Conservation (phyloP, 345 rosid genomes). For the Physaria fendleri region DNA sequence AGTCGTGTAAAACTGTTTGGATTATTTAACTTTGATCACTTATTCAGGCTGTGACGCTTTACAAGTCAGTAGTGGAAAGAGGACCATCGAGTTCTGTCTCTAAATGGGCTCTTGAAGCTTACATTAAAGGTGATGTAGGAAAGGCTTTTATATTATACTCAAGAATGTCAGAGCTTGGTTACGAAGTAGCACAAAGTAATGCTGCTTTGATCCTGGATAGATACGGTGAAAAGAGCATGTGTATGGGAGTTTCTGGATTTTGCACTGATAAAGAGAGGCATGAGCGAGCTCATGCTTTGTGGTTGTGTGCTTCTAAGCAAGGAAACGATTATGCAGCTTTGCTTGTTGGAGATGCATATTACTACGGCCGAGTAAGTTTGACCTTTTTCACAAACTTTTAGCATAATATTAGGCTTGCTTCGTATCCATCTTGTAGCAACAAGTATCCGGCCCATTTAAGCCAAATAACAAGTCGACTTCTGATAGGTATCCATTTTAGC, state of each 20-base stretch:
- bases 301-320: constrained; percentile 97
- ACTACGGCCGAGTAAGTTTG: constrained; percentile 72
- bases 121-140: constrained; percentile 80
- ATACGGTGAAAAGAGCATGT: constrained; percentile 81
- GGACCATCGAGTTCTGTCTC: constrained; percentile 96
- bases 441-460: no score
- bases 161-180: constrained; percentile 97
- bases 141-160: constrained; percentile 77
- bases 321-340: constrained; percentile 94
- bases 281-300: constrained; percentile 75
- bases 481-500: no score
- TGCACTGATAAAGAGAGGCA: constrained; percentile 76
- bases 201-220: constrained; percentile 97
- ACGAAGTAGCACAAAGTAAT: constrained; percentile 89
- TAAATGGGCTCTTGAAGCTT: constrained; percentile 92
- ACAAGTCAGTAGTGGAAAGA: constrained; percentile 83
- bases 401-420: no score
- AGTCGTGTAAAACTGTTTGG: no score
- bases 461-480: no score
- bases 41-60: constrained; percentile 64
- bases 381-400: no score
- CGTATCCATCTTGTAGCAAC: no score
- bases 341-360: constrained; percentile 89
- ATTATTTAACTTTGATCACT: background rate
- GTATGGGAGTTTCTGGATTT: constrained; percentile 79